Evolutionary conservation across 306 rosid species (phyloP), one percentile per base, ranked within the genome.

Genomic region (Trichosanthes cucumerina): DNA sequence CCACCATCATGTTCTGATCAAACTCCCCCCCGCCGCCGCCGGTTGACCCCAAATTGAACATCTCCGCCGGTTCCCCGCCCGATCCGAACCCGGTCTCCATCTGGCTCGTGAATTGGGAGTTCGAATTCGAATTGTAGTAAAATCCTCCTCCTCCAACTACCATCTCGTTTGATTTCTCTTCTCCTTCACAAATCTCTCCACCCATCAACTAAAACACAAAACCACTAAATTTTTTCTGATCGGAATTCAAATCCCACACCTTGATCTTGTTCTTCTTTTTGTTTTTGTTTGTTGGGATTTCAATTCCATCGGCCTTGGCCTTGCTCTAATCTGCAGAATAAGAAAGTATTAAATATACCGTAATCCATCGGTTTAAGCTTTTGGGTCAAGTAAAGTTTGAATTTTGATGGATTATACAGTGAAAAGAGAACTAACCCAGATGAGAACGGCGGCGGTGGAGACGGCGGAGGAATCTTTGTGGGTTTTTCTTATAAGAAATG

Each of bases 41-140:
- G 18, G 36, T 23, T 4, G 34, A 41, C 57, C 88, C 84, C 82
- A 93, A 84, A 85, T 87, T 91, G 88, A 89, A 90, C 81, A 93
- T 91, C 80, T 90, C 91, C 3, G 80, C 88, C 3, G 90, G 83
- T 81, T 88, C 91, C 26, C 89, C 49, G 80, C 86, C 91, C 28
- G 90, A 76, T 26, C 83, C 90, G 26, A 85, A 93, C 33, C 86
- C 63, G 9, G 47, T 86, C 81, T 84, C 89, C 89, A 93, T 90
- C 90, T 87, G 97, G 73, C 82, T 89, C 62, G 79, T 66, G 77
- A 90, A 85, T 57, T 86, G 92, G 75, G 87, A 90, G 73, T 69
- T 77, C 4, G 70, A 63, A 54, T 86, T 91, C 0, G 92, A 80
- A 65, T 38, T 65, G 82, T 86, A 90, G 69, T 82, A 83, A 83